phyloP scores from a whole-genome alignment of 164 flowering plant genomes.

The Aristolochia contorta region DNA sequence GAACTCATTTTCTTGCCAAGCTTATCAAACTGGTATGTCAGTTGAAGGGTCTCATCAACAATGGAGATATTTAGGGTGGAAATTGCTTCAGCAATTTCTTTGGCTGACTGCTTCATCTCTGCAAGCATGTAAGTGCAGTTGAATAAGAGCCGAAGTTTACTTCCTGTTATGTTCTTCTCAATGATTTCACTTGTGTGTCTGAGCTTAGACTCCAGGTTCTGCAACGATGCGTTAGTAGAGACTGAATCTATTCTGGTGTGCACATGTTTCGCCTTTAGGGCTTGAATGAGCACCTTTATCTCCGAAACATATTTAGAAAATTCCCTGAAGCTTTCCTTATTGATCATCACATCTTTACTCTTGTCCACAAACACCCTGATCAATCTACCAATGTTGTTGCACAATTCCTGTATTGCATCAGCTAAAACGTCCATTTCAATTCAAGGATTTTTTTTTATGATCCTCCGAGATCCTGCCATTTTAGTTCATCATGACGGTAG shows the following conservation, averaged over 20 bases:
- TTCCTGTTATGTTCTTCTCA: conserved; percentile 12
- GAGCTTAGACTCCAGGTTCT: conserved; percentile 11
- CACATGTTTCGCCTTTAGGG: conserved; percentile 6
- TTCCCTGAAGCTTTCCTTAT: conserved; percentile 10
- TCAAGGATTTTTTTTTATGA: neutral
- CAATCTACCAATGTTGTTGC: conserved; percentile 1
- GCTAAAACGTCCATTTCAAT: neutral
- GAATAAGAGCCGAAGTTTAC: conserved; percentile 9
- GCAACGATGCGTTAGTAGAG: conserved; percentile 4
- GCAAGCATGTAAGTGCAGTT: conserved; percentile 7
- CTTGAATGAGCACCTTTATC: conserved; percentile 7
- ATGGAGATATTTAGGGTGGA: conserved; percentile 7
- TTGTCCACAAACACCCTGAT: conserved; percentile 1
- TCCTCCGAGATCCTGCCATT: neutral
- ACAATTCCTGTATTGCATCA: conserved; percentile 12
- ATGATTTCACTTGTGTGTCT: conserved; percentile 3
- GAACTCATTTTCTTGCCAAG: conserved; percentile 10
- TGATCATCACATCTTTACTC: conserved; percentile 5
- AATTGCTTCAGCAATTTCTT: conserved; percentile 15
- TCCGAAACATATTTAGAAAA: conserved; percentile 14
- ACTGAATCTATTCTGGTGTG: conserved; percentile 1
- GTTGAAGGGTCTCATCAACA: conserved; percentile 3
- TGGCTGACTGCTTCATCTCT: conserved; percentile 10
- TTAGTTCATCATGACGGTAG: neutral
- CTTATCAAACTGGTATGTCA: conserved; percentile 7